Percentiles rank a stretch among this genome's conserved stretches.
These are phyloP conservation scores for Chloranthus sessilifolius DNA, from an alignment of 164 flowering plant species.

Conservation along the genomic window DNA sequence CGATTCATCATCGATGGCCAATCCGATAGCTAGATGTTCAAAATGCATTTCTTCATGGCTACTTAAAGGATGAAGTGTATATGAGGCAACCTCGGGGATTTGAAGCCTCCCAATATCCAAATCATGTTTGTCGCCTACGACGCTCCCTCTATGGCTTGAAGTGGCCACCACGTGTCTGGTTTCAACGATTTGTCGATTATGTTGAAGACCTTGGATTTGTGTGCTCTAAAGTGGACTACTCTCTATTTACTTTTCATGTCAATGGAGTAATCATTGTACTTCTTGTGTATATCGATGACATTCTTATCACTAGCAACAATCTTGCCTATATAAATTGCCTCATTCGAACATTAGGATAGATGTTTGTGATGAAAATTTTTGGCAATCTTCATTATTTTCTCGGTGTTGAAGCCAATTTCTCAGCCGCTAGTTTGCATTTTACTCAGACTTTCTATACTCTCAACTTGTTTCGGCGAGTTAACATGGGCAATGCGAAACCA, in stretches of 20 bases:
- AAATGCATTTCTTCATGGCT: slow-evolving; percentile 2
- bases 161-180: neutral
- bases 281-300: neutral
- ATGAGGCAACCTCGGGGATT: neutral
- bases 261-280: neutral
- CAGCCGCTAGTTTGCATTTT: neutral
- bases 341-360: no score
- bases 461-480: neutral
- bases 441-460: neutral
- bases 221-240: neutral
- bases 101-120: neutral
- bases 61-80: neutral
- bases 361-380: no score
- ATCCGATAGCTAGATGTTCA: neutral
- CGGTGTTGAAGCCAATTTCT: neutral
- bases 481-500: neutral
- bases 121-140: no score
- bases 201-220: no score
- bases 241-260: neutral
- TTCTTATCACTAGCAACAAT: neutral
- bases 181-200: neutral
- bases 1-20: neutral
- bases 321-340: no score
- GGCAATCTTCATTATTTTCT: neutral
- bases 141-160: neutral